Conservation (phyloP, 2,329 filamentous ascomycete genomes). For the Alternaria angustiovoidea region DNA sequence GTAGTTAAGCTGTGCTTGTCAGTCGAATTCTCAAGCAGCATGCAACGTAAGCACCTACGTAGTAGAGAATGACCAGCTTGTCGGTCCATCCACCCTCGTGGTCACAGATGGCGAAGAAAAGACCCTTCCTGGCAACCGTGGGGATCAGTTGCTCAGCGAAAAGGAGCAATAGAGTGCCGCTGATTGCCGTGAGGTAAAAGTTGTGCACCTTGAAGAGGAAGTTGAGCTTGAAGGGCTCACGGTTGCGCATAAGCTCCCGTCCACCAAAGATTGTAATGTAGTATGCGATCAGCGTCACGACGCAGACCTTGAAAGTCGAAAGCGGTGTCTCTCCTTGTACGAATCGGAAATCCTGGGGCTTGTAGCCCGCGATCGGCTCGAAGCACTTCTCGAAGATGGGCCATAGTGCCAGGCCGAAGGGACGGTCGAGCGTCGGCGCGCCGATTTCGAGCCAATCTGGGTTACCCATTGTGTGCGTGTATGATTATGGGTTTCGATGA, state of each 20-base stretch:
- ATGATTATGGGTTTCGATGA: constrained; percentile 4
- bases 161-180: constrained; percentile 78
- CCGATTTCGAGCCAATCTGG: constrained; percentile 62
- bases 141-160: constrained; percentile 92
- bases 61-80: constrained; percentile 92
- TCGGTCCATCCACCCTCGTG: constrained; percentile 89
- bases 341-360: constrained; percentile 86
- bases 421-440: constrained; percentile 84
- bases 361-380: constrained; percentile 78
- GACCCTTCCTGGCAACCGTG: constrained; percentile 77
- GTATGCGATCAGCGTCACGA: constrained; percentile 83
- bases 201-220: constrained; percentile 95
- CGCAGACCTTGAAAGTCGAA: constrained; percentile 86
- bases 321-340: constrained; percentile 82
- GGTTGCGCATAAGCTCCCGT: constrained; percentile 88
- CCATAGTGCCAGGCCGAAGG: constrained; percentile 92
- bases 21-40: constrained; percentile 38
- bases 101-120: constrained; percentile 90
- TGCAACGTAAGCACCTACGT: constrained; percentile 68
- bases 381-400: constrained; percentile 91
- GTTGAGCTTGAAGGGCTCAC: constrained; percentile 86
- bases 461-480: constrained; percentile 55
- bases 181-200: constrained; percentile 89
- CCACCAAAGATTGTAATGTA: constrained; percentile 94
- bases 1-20: constrained; percentile 81